phyloP scores from a whole-genome alignment of 2,329 filamentous ascomycete species.

The Lachnellula suecica region DNA sequence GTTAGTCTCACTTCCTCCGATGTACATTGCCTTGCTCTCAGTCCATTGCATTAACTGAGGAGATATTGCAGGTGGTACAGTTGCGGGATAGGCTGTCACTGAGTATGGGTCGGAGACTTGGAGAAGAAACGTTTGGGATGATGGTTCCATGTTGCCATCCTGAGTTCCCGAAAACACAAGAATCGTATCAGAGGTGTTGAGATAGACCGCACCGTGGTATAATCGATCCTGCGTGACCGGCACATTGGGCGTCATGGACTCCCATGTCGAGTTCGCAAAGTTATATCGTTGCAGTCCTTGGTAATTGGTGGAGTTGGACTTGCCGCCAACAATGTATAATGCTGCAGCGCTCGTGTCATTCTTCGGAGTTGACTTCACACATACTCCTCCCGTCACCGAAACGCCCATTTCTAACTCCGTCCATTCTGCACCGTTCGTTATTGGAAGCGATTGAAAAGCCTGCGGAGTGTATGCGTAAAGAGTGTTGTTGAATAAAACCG shows the following conservation, averaged over 20 bases:
- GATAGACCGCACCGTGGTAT: conserved; percentile 74
- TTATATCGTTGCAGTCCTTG: conserved; percentile 72
- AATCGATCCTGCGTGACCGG: conserved; percentile 56
- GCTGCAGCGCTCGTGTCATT: conserved; percentile 58
- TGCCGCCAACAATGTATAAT: conserved; percentile 81
- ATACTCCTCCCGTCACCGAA: conserved; percentile 72
- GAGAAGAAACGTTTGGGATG: conserved; percentile 76
- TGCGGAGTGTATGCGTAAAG: conserved; percentile 79
- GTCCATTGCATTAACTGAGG: conserved; percentile 78
- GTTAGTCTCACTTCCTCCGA: conserved; percentile 70
- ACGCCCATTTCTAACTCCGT: conserved; percentile 62
- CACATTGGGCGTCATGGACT: conserved; percentile 46
- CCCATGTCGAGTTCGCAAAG: conserved; percentile 57
- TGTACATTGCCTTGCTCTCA: conserved; percentile 65
- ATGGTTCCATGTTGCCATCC: conserved; percentile 55
- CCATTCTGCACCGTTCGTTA: conserved; percentile 74
- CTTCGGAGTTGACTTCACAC: conserved; percentile 66
- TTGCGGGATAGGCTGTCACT: conserved; percentile 57
- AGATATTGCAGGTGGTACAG: conserved; percentile 60
- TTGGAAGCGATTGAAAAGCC: conserved; percentile 71
- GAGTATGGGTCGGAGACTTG: conserved; percentile 62
- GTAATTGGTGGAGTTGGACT: conserved; percentile 53
- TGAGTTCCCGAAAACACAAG: conserved; percentile 78
- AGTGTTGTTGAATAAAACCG: conserved; percentile 75
- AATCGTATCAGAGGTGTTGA: conserved; percentile 69